Evolutionary conservation across 257 asterid species (phyloP), one percentile per base, ranked within the genome.

Genomic region (Solanum bulbocastanum): DNA sequence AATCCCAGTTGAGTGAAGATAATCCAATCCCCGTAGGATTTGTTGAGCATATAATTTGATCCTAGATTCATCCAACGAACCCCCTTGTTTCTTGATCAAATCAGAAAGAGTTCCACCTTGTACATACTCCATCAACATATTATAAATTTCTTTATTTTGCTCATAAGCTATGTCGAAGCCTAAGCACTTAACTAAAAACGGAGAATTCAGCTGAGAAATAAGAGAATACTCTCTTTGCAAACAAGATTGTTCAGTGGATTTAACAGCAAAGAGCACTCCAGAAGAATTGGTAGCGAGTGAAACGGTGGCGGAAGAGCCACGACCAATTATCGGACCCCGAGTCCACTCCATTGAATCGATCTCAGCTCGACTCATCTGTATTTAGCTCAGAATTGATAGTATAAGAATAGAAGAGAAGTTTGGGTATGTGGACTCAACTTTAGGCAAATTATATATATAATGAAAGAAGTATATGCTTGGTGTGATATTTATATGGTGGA

Each of bases 21-120:
- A 94, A 7, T 89, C 89, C 91, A 97, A 84, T 1, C 99, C 99
- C 30, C 37, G 78, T 33, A 94, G 82, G 14, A 97, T 71, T 76
- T 93, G 94, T 36, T 37, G 83, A 12, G 95, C 89, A 71, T 88
- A 93, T 13, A 18, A 65, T 16, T 88, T 92, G 83, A 93, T 93
- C 86, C 76, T 40, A 6, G 85, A 35, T 78, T 95, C 98, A 0
- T 87, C 88, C 22, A 97, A 11, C 0, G 91, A 81, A 9, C 96
- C 92, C 0, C 96, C 97, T 33, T 78, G 94, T 9, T 86, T 91
- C 87, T 87, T 90, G 87, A 96, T 88, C 74, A 84, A 84, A 76
- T 97, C 98, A 12, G 97, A 89, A 10, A 97, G 94, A 4, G 98
- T 90, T 30, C 99, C 99, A 10, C 95, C 93, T 44, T 94, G 87